Evolutionary conservation across 2,329 filamentous ascomycete genomes (phyloP).

Genomic region (Colletotrichum horii): DNA sequence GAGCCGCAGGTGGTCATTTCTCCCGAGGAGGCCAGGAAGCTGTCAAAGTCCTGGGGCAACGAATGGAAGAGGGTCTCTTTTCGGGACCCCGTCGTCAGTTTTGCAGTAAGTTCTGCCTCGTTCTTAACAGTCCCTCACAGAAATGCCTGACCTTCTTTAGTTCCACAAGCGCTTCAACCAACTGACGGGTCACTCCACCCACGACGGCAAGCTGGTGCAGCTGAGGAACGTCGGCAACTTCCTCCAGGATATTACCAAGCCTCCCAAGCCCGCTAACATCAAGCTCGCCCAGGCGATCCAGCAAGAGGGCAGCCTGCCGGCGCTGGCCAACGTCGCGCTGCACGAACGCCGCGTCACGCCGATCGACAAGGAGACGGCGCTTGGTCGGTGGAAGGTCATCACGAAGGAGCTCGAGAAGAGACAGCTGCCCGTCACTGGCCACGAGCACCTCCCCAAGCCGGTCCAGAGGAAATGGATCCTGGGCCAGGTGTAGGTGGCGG

Average conservation of each 20-base stretch:
- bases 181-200: conserved; percentile 77
- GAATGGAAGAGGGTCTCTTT: conserved; percentile 66
- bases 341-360: conserved; percentile 68
- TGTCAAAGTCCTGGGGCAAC: conserved; percentile 52
- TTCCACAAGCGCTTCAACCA: conserved; percentile 81
- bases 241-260: conserved; percentile 56
- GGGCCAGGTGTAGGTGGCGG: conserved; percentile 39
- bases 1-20: conserved; percentile 30
- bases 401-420: conserved; percentile 70
- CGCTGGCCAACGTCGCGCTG: conserved; percentile 74
- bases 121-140: neutral
- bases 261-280: conserved; percentile 66
- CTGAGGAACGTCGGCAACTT: conserved; percentile 60
- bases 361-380: conserved; percentile 72
- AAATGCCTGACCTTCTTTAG: conserved; percentile 51
- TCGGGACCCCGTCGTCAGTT: conserved; percentile 66
- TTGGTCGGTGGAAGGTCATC: conserved; percentile 83
- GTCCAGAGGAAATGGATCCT: conserved; percentile 48
- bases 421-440: conserved; percentile 62
- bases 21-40: conserved; percentile 44
- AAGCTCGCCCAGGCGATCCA: conserved; percentile 69
- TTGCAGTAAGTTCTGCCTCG: conserved; percentile 65
- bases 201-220: conserved; percentile 70
- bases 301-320: conserved; percentile 47
- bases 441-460: conserved; percentile 41